Conservation (phyloP, 495 filamentous ascomycete genomes). For the Tetracladium setigerum region DNA sequence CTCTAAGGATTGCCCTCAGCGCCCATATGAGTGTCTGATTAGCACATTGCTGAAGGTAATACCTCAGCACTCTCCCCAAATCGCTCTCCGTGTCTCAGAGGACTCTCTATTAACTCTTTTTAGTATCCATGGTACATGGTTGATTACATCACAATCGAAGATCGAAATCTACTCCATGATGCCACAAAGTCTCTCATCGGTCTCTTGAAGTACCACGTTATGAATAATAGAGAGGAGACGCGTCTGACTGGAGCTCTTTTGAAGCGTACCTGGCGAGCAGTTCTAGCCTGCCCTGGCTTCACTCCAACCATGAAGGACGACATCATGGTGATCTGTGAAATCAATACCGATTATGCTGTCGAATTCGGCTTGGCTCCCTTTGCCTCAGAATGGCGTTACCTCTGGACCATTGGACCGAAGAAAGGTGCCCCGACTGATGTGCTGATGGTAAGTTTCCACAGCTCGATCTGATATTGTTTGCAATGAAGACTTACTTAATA, state of each 20-base stretch:
- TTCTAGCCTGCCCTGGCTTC: constrained; percentile 57
- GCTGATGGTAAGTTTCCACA: constrained; percentile 31
- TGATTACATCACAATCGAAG: constrained; percentile 52
- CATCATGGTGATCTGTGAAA: constrained; percentile 25
- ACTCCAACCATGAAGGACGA: constrained; percentile 52
- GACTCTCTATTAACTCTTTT: constrained; percentile 4
- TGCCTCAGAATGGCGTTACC: constrained; percentile 32
- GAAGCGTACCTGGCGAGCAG: constrained; percentile 47
- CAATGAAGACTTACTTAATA: constrained; percentile 17
- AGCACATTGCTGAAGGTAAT: constrained; percentile 65
- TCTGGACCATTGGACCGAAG: constrained; percentile 33
- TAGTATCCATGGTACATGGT: constrained; percentile 64
- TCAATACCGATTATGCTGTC: constrained; percentile 15
- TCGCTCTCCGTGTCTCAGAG: background rate
- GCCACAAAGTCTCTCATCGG: constrained; percentile 40
- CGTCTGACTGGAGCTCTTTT: constrained; percentile 48
- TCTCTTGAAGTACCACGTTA: constrained; percentile 28
- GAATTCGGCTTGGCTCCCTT: constrained; percentile 26
- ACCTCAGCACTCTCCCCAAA: too few relatives aligned
- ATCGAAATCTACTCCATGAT: constrained; percentile 52
- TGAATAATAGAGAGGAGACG: constrained; percentile 25
- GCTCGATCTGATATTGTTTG: background rate
- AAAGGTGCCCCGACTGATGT: constrained; percentile 32
- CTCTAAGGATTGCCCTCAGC: constrained; percentile 56
- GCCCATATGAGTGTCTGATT: constrained; percentile 68